phyloP scores from a whole-genome alignment of 257 asterid genomes.

The Solanum medicagineum region DNA sequence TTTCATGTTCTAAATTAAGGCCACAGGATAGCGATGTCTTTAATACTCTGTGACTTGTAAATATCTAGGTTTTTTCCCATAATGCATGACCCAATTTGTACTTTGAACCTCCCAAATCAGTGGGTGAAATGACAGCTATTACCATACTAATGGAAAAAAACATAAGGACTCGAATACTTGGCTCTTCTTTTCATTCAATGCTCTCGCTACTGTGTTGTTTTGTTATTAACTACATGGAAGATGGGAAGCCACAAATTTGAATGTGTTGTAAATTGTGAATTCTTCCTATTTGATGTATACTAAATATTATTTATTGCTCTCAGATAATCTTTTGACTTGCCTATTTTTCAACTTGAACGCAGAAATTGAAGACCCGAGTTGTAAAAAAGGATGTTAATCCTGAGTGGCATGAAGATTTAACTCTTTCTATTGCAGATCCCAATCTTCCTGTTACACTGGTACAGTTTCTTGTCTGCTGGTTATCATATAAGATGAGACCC shows the following conservation, averaged over 20 bases:
- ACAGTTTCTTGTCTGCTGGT: constrained; percentile 5
- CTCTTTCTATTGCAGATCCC: constrained; percentile 55
- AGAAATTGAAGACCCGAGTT: constrained; percentile 81
- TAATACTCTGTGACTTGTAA: neutral
- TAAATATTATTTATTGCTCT: neutral
- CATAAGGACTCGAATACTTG: neutral
- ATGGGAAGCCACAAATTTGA: neutral
- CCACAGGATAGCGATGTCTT: neutral
- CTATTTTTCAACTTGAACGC: constrained; percentile 8
- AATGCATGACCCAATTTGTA: neutral
- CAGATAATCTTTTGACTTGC: neutral
- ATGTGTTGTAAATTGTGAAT: neutral
- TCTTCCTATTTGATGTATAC: neutral
- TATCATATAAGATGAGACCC: neutral
- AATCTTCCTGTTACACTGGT: constrained; percentile 38
- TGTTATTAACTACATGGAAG: neutral
- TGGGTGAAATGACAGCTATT: neutral
- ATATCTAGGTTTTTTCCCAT: neutral
- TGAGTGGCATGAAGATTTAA: constrained; percentile 85
- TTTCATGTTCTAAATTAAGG: neutral
- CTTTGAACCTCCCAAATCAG: neutral
- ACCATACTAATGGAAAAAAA: neutral
- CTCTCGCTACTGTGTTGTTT: neutral
- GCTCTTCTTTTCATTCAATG: neutral
- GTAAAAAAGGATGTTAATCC: constrained; percentile 72